Base-by-base conservation (phyloP, 768 basidiomycete genomes). In the Lentinula sp. region DNA sequence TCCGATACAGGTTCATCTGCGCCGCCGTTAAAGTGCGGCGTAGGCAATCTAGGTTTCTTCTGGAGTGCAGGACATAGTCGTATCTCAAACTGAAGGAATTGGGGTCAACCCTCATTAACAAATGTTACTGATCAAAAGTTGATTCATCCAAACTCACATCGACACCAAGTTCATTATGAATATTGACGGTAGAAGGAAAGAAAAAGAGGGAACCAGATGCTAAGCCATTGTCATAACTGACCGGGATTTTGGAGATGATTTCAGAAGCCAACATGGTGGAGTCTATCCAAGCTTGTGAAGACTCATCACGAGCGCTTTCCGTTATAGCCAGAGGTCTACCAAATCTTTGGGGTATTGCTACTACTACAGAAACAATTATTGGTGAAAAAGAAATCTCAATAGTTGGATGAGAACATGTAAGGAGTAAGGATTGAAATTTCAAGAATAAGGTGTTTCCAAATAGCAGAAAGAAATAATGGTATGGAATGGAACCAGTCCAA, bases 31-130 rank as follows among this genome's bases (percentile, higher is more conserved):
- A 76, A 77, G 55, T 78, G 72, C 46, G 77, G 78, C 37, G 78
- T 78, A 33, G 79, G 78, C n/a, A 77, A 75, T 32, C 69, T 68
- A 3, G 86, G 83, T 71, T 97, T 98, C 67, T 91, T 81, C 66
- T 88, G 86, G 45, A 98, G 76, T 0, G 93, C 90, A 12, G 93
- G 90, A 66, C 94, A 97, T 43, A 91, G 73, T 62, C 90, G 81
- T 61, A 98, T 83, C 73, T 96, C 84, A 71, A 91, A 97, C 95
- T 97, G 41, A 1, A 52, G 4, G 9, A 23, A 36, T 48, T n/a
- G 6, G 9, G 12, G 57, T 48, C 28, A 45, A 33, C 6, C 10
- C 37, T 57, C 6, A 28, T 28, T 28, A 3, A 28, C 28, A 28
- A 3, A 28, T 28, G 7, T 18, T 28, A 42, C 20, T 18, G 52